Base-by-base conservation (phyloP, 1,139 yeast species). In the Magnusiomyces suaveolens region DNA sequence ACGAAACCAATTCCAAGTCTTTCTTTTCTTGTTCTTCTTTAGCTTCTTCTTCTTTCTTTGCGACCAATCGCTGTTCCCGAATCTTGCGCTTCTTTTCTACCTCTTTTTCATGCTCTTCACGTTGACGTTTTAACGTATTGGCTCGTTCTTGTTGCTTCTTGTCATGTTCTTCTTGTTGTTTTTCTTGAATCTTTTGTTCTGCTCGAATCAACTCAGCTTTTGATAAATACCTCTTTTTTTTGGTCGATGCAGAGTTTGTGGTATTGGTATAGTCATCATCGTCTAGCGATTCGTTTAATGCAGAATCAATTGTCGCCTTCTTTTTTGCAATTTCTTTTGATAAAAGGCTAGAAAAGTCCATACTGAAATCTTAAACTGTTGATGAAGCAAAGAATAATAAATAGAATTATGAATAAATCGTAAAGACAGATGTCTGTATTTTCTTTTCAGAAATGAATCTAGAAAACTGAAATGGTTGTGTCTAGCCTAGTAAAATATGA, bases 311-410 rank as follows among this genome's bases (percentile, higher is more conserved):
- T 10, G 48, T 48, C 1, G 53, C 57, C 56, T 65, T 68, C 58
- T 69, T 69, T 57, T 66, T 66, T 18, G 66, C 65, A 43, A 69
- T 69, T 54, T 69, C 72, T 38, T 63, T 62, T 14, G 66, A 59
- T 33, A 69, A 57, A 36, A 69, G 55, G 20, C 64, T 64, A 2
- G 68, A 60, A 53, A 69, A 67, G 51, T 69, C 69, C 72, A 69
- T 69, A n/a, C n/a, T n/a, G n/a, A n/a, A n/a, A n/a, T n/a, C n/a
- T n/a, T n/a, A n/a, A n/a, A n/a, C n/a, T n/a, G n/a, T n/a, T n/a
- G n/a, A n/a, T n/a, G n/a, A n/a, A n/a, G n/a, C n/a, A n/a, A n/a
- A n/a, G n/a, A n/a, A n/a, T n/a, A n/a, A n/a, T n/a, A n/a, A n/a
- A n/a, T n/a, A n/a, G n/a, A n/a, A n/a, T n/a, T n/a, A n/a, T n/a